phyloP scores from a whole-genome alignment of 179 eudicot genomes.

The Spergularia azorica region DNA sequence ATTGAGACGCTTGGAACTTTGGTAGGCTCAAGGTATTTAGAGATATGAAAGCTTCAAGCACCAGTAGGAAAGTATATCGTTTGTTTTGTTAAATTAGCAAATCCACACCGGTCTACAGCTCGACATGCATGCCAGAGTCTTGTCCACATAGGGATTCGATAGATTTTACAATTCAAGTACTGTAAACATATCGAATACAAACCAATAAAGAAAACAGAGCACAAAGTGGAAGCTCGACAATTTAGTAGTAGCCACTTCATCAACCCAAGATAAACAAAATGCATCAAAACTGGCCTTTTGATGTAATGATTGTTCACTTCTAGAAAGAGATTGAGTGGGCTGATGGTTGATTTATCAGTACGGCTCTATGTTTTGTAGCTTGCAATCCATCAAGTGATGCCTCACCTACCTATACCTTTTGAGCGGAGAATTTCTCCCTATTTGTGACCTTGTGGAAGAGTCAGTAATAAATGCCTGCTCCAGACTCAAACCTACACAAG shows the following conservation, averaged over 20 bases:
- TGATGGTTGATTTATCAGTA: neutral
- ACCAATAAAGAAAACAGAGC: neutral
- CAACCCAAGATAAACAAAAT: neutral
- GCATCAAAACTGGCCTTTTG: neutral
- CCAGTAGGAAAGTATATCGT: neutral
- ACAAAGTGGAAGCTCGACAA: neutral
- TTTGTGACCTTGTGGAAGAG: too few species aligned
- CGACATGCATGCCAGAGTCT: neutral
- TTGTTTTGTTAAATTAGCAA: conserved; percentile 11
- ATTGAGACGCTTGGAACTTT: neutral
- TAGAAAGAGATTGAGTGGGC: neutral
- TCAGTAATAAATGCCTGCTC: too few species aligned
- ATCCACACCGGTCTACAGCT: neutral
- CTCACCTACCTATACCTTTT: too few species aligned
- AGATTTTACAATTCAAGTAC: neutral
- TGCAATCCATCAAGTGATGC: too few species aligned
- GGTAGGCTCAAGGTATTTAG: too few species aligned
- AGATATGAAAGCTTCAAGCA: neutral
- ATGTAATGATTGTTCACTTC: neutral
- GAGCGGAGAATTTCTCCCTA: too few species aligned
- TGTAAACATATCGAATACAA: neutral
- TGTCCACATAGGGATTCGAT: neutral
- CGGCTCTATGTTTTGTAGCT: too few species aligned
- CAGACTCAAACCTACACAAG: too few species aligned
- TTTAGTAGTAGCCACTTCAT: neutral